phyloP scores from a whole-genome alignment of 305 asterid species.

The Fraxinus ornus region DNA sequence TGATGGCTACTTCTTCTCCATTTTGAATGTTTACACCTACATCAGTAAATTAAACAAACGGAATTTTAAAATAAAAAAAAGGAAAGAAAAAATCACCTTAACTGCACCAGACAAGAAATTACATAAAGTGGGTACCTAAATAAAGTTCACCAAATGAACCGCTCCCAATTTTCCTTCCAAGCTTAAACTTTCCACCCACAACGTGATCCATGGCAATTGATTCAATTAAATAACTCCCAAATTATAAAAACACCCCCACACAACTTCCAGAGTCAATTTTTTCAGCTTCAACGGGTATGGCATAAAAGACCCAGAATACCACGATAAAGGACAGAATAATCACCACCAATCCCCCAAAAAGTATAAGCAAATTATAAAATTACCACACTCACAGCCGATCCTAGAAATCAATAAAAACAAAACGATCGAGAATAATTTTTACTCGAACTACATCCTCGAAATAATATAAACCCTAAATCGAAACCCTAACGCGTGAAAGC shows the following conservation, averaged over 20 bases:
- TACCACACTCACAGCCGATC: slow-evolving; percentile 18
- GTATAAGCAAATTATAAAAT: neutral
- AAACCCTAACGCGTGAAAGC: slow-evolving; percentile 43
- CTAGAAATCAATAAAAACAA: slow-evolving; percentile 29
- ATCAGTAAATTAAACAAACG: slow-evolving; percentile 26
- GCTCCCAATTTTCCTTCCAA: slow-evolving; percentile 93
- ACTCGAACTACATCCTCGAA: slow-evolving; percentile 47
- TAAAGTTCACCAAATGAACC: slow-evolving; percentile 96
- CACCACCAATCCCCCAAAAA: neutral
- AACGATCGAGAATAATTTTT: slow-evolving; percentile 7
- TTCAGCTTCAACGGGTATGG: slow-evolving; percentile 21
- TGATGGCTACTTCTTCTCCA: slow-evolving; percentile 95
- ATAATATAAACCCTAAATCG: slow-evolving; percentile 20
- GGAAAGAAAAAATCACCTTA: slow-evolving; percentile 17
- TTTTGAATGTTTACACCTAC: slow-evolving; percentile 83
- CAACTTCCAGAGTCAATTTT: slow-evolving; percentile 19
- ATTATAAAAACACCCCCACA: neutral
- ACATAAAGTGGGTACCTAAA: slow-evolving; percentile 50
- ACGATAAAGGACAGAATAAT: slow-evolving; percentile 3
- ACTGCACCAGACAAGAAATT: neutral
- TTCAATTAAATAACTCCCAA: slow-evolving; percentile 24
- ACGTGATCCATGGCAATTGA: slow-evolving; percentile 72
- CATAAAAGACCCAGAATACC: slow-evolving; percentile 18
- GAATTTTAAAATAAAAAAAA: neutral
- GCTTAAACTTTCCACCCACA: slow-evolving; percentile 92